Evolutionary conservation across 495 filamentous ascomycete genomes (phyloP).

Genomic region (Hypoxylon subgilvum): DNA sequence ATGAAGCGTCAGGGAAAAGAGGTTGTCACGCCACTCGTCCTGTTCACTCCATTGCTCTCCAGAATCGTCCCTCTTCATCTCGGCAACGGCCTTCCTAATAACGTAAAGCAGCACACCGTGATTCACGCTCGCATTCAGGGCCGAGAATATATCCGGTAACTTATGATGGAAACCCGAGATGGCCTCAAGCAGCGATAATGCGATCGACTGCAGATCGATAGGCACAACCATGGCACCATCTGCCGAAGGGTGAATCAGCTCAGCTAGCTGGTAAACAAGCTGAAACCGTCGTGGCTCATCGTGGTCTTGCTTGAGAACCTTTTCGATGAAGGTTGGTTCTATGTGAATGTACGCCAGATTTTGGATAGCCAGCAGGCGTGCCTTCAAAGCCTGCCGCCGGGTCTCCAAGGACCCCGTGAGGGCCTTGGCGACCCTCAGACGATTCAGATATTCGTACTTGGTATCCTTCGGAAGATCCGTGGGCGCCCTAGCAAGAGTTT

Average conservation of each 20-base stretch:
- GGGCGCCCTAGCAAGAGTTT: constrained; percentile 68
- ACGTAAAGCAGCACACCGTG: constrained; percentile 96
- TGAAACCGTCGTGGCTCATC: constrained; percentile 92
- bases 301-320: constrained; percentile 82
- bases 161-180: constrained; percentile 78
- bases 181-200: constrained; percentile 79
- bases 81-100: constrained; percentile 84
- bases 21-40: constrained; percentile 86
- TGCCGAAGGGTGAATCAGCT: constrained; percentile 78
- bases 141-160: constrained; percentile 78
- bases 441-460: constrained; percentile 86
- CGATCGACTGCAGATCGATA: constrained; percentile 78
- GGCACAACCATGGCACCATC: constrained; percentile 72
- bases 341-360: constrained; percentile 89
- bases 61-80: constrained; percentile 67
- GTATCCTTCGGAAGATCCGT: constrained; percentile 71
- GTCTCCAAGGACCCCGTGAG: constrained; percentile 67
- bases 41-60: constrained; percentile 63
- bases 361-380: constrained; percentile 84
- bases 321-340: constrained; percentile 79
- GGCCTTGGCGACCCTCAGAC: constrained; percentile 79
- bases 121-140: constrained; percentile 89
- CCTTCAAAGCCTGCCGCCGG: constrained; percentile 76
- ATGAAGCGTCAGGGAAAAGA: constrained; percentile 80
- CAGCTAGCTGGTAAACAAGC: constrained; percentile 87